Evolutionary conservation across 306 rosid species (phyloP), one percentile per base, ranked within the genome.

Genomic region (Neltuma alba): DNA sequence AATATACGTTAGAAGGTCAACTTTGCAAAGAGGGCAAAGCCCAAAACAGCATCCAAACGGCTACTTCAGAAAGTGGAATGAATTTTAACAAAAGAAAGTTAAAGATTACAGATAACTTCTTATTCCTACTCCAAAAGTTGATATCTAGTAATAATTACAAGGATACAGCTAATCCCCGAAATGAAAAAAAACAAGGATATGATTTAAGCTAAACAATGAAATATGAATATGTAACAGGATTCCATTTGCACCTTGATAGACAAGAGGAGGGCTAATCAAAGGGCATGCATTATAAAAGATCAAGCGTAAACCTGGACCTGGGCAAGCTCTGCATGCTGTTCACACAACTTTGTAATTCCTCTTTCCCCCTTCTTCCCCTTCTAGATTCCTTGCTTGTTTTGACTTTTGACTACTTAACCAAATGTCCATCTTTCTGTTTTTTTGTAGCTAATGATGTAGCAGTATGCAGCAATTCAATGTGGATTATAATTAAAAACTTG

Each of bases 281-380:
- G 36, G 36, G 36, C 36, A 33, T 33, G 36, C 36, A 33, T 33
- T 33, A 33, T 33, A 33, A 3, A 33, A 0, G 12, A 60, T 60
- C 66, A 60, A 11, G 66, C n/a, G 20, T 60, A 60, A 60, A 33
- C 36, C 36, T 33, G 36, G 36, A 60, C 37, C 20, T 58, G 34
- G 64, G 44, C 63, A 45, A 34, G 21, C 64, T 5, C 21, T 16
- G 20, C 57, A 68, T 10, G 50, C 33, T 36, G 44, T 48, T 8
- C 13, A 31, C 37, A 42, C 11, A 30, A 15, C 92, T 61, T 61
- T 0, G 67, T 25, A 62, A 15, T 72, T 27, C n/a, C 25, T 48
- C 30, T 73, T 7, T 20, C 28, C 34, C 50, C n/a, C 48, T 61
- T 30, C 58, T 45, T 7, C 73, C 44, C 52, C 9, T 38, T 50